phyloP scores from a whole-genome alignment of 1,139 yeast species.

The Candida sojae region DNA sequence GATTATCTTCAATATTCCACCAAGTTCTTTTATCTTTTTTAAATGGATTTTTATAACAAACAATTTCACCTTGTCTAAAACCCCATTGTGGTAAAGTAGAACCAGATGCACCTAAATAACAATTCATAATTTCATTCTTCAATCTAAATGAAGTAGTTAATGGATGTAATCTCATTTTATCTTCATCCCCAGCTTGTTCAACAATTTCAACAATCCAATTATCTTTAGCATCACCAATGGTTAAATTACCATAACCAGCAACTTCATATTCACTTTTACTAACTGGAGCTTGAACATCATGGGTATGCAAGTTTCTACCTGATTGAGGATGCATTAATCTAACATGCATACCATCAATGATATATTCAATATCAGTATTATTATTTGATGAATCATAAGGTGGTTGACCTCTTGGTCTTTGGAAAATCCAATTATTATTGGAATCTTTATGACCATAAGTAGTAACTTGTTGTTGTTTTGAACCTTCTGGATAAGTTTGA shows the following conservation, averaged over 20 bases:
- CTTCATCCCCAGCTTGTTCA: conserved; percentile 74
- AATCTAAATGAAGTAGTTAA: conserved; percentile 85
- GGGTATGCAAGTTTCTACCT: conserved; percentile 91
- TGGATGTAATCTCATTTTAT: conserved; percentile 72
- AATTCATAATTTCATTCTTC: conserved; percentile 63
- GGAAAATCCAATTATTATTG: conserved; percentile 89
- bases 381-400: conserved; percentile 52
- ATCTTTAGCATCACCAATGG: conserved; percentile 88
- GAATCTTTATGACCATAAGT: conserved; percentile 90
- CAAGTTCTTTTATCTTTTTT: conserved; percentile 90
- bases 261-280: conserved; percentile 75
- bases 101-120: conserved; percentile 88
- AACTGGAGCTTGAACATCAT: conserved; percentile 80
- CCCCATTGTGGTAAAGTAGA: conserved; percentile 93
- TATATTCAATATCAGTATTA: conserved; percentile 55
- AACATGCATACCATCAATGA: conserved; percentile 72
- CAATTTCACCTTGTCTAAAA: conserved; percentile 95
- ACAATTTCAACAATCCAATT: conserved; percentile 91
- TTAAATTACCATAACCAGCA: conserved; percentile 86
- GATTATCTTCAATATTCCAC: conserved; percentile 96
- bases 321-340: conserved; percentile 81
- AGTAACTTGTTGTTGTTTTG: conserved; percentile 94
- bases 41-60: conserved; percentile 76
- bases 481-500: conserved; percentile 93
- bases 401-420: conserved; percentile 66